phyloP scores from a whole-genome alignment of 257 asterid genomes.

The Gentiana macrophylla region DNA sequence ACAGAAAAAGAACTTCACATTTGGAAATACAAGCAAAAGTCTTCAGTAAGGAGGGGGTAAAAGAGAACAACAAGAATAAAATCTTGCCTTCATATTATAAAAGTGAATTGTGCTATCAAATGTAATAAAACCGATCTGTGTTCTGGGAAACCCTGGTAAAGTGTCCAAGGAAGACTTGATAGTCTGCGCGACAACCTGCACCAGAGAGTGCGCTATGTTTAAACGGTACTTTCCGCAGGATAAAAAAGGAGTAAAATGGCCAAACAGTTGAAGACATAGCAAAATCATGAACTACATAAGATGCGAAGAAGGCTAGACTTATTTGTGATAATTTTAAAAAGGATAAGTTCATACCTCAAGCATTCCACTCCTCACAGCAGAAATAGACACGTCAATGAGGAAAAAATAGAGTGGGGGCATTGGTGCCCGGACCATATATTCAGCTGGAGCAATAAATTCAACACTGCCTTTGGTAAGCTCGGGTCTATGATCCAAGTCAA shows the following conservation, averaged over 20 bases:
- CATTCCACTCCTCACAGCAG: constrained; percentile 89
- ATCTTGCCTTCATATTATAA: constrained; percentile 84
- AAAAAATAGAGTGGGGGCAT: constrained; percentile 88
- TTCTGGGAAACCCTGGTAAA: constrained; percentile 85
- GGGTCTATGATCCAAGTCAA: constrained; percentile 87
- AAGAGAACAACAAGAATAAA: not conserved
- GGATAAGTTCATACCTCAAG: constrained; percentile 51
- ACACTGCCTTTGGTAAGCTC: constrained; percentile 87
- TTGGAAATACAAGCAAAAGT: not conserved
- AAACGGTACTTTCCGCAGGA: not conserved
- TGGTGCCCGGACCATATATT: constrained; percentile 96
- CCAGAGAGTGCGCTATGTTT: not conserved
- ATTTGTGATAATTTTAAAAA: constrained; percentile 4
- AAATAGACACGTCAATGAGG: constrained; percentile 84
- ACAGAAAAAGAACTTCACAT: constrained; percentile 26
- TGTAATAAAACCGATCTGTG: constrained; percentile 95
- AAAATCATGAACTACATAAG: not conserved
- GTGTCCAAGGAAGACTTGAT: constrained; percentile 79
- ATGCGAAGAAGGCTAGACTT: not conserved
- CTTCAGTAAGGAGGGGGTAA: not conserved
- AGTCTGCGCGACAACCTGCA: constrained; percentile 88
- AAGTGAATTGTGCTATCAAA: constrained; percentile 92
- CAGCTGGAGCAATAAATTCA: constrained; percentile 90
- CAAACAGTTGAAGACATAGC: not conserved
- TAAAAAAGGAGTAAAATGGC: not conserved